Percentiles rank a stretch among this genome's conserved stretches.
Evolutionary conservation across 202 grass and related monocot genomes (phyloP).

Genomic region (Zizania palustris): DNA sequence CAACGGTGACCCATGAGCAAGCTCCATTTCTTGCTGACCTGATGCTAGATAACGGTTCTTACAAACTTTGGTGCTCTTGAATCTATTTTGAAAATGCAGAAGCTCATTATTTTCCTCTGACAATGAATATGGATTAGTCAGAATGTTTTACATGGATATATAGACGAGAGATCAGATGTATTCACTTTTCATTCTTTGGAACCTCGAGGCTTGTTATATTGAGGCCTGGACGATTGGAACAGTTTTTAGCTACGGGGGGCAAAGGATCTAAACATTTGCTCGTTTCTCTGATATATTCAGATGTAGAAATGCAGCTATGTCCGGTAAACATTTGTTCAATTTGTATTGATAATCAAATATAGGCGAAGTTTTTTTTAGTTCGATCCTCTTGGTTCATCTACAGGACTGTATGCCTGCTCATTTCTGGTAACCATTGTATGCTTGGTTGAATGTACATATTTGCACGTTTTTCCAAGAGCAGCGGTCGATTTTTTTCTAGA

Average conservation of each 20-base stretch:
- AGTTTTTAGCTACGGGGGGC: conserved; percentile 30
- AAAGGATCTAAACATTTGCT: conserved; percentile 39
- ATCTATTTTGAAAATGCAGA: conserved; percentile 39
- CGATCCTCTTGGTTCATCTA: neutral
- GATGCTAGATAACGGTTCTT: conserved; percentile 48
- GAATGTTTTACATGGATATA: conserved; percentile 43
- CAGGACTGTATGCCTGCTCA: neutral
- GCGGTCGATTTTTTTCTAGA: neutral
- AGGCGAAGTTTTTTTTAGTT: neutral
- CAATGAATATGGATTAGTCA: conserved; percentile 43
- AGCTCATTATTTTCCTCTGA: conserved; percentile 35
- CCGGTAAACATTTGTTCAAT: too few species aligned
- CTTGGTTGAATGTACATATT: neutral
- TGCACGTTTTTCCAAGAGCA: too few species aligned
- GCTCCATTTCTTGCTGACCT: conserved; percentile 47
- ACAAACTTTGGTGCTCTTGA: conserved; percentile 39
- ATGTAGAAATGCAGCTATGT: neutral
- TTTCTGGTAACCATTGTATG: neutral
- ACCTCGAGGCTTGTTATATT: conserved; percentile 11
- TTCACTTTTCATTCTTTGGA: conserved; percentile 45
- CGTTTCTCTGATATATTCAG: conserved; percentile 14
- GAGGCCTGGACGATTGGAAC: conserved; percentile 20
- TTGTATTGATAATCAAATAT: neutral
- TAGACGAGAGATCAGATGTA: conserved; percentile 40
- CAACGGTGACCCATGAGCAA: conserved; percentile 35